Evolutionary conservation across 306 rosid genomes (phyloP), one percentile per base, ranked within the genome.

Genomic region (Rosa persica): DNA sequence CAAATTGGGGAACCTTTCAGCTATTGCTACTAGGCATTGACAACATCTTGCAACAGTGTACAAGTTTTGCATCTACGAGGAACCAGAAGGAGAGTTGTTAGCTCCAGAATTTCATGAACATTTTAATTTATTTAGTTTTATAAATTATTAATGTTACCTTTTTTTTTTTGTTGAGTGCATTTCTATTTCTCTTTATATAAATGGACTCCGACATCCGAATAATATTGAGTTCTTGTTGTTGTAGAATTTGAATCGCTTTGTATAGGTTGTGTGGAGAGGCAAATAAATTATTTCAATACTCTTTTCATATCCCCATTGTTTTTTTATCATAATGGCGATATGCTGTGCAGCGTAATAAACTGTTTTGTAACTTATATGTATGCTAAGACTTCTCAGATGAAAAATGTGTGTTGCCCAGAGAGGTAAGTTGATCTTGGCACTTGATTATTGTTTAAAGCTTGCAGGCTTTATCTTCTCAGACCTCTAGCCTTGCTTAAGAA

Each of bases 211-310:
- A 64, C 69, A 39, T 66, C 71, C 48, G 16, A 39, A 67, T 67
- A 67, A 67, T 67, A 67, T 36, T 36, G 71, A 67, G 71, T 39
- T 66, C 25, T 47, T 66, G 70, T 66, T 61, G 67, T 25, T 67
- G 71, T 67, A 67, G 80, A 73, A 65, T 76, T 78, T 58, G 64
- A 23, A 76, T 49, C 19, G 39, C 74, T 74, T 51, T 83, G 85
- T 83, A 86, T 80, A 83, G 84, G 49, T 83, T 70, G 79, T 54
- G 81, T 64, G 76, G 81, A 80, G 83, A 81, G 82, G 72, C 52
- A n/a, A 66, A 77, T 72, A 73, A 77, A 47, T 58, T 12, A 81
- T 77, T 73, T 73, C 20, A 22, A 23, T n/a, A 8, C 23, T 67
- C 4, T 10, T 67, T 9, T 49, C 12, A 15, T 38, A 3, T 15